A percentile compares a stretch with the other conserved stretches of the same genome.
Conservation (phyloP, 495 filamentous ascomycete species). For the Aspergillus sclerotioniger region DNA sequence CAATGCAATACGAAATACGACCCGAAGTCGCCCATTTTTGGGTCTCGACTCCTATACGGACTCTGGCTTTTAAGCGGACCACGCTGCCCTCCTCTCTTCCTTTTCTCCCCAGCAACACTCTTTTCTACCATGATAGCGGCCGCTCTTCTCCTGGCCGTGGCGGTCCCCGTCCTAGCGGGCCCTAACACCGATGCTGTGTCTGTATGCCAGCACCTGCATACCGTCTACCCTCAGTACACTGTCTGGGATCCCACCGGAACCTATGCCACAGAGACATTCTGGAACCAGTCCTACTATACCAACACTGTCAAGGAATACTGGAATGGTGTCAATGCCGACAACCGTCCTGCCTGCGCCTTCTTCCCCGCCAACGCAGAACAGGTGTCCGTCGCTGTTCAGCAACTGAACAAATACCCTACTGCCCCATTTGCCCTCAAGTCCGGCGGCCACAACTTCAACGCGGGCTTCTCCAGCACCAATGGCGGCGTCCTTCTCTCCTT, state of each 20-base stretch:
- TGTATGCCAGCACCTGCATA: background rate
- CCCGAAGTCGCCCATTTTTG: background rate
- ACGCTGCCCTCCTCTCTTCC: background rate
- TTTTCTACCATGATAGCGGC: background rate
- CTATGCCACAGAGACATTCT: background rate
- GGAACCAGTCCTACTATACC: constrained; percentile 7
- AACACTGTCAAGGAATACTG: constrained; percentile 12
- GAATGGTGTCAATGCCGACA: constrained; percentile 13
- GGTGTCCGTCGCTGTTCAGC: constrained; percentile 18
- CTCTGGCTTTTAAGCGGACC: background rate
- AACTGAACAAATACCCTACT: constrained; percentile 15
- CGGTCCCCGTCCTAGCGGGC: background rate
- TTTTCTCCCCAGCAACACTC: background rate
- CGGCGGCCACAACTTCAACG: constrained; percentile 24
- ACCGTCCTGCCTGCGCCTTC: constrained; percentile 18
- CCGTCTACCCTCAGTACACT: background rate
- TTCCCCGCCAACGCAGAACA: constrained; percentile 21
- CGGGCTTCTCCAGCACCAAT: constrained; percentile 22
- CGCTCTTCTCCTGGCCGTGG: background rate
- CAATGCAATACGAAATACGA: background rate
- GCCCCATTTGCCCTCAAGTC: constrained; percentile 20
- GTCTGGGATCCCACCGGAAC: constrained; percentile 5
- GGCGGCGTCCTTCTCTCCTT: constrained; percentile 21
- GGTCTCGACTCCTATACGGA: background rate
- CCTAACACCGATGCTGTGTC: background rate